Evolutionary conservation across 345 rosid species (phyloP).

Genomic region (Eucalyptus victrix): DNA sequence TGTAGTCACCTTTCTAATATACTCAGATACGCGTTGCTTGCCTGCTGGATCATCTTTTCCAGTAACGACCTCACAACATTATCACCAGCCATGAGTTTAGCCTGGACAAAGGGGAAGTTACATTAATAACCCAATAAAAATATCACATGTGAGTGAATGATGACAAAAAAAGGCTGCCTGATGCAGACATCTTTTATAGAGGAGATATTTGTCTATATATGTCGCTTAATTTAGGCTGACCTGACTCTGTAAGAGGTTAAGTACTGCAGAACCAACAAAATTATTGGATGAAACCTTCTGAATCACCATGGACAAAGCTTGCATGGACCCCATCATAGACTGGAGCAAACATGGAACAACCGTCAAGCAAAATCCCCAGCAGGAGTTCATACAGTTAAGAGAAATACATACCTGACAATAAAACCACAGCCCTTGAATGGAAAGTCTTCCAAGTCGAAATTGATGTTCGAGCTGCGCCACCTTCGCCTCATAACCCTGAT

Average conservation of each 20-base stretch:
- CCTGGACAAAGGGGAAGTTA: slow-evolving; percentile 35
- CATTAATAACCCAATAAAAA: slow-evolving; percentile 1
- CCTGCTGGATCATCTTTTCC: slow-evolving; percentile 92
- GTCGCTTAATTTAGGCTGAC: slow-evolving; percentile 10
- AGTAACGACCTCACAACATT: slow-evolving; percentile 85
- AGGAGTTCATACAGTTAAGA: neutral
- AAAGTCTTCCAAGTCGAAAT: slow-evolving; percentile 91
- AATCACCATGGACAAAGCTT: slow-evolving; percentile 66
- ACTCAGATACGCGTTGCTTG: slow-evolving; percentile 88
- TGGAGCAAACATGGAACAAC: slow-evolving; percentile 17
- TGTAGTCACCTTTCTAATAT: slow-evolving; percentile 69
- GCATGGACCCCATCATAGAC: slow-evolving; percentile 95
- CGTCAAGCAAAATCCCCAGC: neutral
- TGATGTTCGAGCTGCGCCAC: slow-evolving; percentile 97
- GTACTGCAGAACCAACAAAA: slow-evolving; percentile 79
- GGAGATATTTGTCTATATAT: neutral
- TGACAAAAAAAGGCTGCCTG: neutral
- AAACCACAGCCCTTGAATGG: slow-evolving; percentile 97
- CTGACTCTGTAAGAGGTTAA: slow-evolving; percentile 95
- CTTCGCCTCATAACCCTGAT: slow-evolving; percentile 89
- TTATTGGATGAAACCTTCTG: slow-evolving; percentile 70
- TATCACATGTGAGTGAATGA: neutral
- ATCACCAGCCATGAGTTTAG: slow-evolving; percentile 96
- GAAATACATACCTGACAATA: slow-evolving; percentile 73
- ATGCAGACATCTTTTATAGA: neutral